phyloP scores from a whole-genome alignment of 108 stramenopile genomes.

The Cyclotella choctawhatcheeana region DNA sequence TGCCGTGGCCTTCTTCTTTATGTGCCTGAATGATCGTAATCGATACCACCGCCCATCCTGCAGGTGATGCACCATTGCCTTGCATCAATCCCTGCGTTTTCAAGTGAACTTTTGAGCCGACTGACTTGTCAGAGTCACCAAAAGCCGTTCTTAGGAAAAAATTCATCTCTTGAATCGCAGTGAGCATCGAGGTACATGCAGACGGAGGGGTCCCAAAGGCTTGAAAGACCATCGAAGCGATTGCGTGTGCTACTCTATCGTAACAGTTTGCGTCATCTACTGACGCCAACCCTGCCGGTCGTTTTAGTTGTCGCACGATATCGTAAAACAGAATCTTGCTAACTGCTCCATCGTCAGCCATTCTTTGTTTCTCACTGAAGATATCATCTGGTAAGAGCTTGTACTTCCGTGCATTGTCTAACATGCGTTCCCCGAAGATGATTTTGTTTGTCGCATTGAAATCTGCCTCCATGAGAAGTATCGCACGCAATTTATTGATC shows the following conservation, averaged over 20 bases:
- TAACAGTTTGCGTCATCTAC: constrained; percentile 22
- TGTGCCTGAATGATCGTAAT: constrained; percentile 10
- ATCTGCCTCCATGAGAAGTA: constrained; percentile 35
- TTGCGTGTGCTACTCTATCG: constrained; percentile 8
- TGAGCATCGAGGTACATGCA: neutral
- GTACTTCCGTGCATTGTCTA: constrained; percentile 8
- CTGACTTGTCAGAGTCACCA: constrained; percentile 8
- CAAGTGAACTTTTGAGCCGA: neutral
- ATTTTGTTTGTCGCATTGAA: constrained; percentile 19
- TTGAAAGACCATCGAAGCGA: constrained; percentile 6
- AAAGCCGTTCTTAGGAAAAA: constrained; percentile 1
- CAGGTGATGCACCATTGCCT: constrained; percentile 7
- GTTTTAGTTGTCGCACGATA: neutral
- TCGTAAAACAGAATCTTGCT: constrained; percentile 3
- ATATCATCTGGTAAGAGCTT: constrained; percentile 15
- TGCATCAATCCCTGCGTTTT: constrained; percentile 11
- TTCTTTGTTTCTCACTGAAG: constrained; percentile 9
- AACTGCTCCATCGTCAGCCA: constrained; percentile 14
- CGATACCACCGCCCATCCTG: constrained; percentile 3
- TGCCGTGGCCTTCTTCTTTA: neutral
- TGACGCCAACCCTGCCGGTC: constrained; percentile 5
- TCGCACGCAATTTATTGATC: constrained; percentile 11
- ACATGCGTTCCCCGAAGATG: constrained; percentile 8
- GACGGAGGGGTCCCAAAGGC: neutral
- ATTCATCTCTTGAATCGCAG: constrained; percentile 13